Evolutionary conservation across 371 early-diverging fungal genomes (phyloP).

Genomic region (Lichtheimia ornata): DNA sequence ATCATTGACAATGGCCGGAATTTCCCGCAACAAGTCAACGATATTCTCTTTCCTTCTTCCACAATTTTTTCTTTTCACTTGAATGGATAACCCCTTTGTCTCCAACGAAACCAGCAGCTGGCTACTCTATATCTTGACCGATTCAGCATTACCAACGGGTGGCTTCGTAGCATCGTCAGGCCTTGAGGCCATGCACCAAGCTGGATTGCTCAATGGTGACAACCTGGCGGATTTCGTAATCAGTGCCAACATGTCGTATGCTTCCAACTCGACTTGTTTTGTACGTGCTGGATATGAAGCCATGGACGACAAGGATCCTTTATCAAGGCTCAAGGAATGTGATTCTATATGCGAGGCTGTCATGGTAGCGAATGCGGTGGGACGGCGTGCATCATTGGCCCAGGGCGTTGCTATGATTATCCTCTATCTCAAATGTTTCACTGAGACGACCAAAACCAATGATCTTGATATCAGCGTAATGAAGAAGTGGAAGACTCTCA

Average conservation of each 20-base stretch:
- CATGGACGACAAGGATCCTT: slow-evolving; percentile 30
- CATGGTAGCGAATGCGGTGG: slow-evolving; percentile 64
- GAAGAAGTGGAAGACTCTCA: slow-evolving; percentile 53
- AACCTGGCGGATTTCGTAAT: slow-evolving; percentile 49
- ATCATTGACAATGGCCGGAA: too few species aligned
- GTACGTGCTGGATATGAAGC: slow-evolving; percentile 63
- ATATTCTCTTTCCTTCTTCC: too few species aligned
- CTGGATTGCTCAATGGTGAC: slow-evolving; percentile 49
- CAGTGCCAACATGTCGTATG: slow-evolving; percentile 64
- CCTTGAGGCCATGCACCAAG: slow-evolving; percentile 71
- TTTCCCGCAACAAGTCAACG: too few species aligned
- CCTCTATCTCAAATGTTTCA: slow-evolving; percentile 61
- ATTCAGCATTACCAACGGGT: slow-evolving; percentile 91
- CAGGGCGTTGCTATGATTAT: slow-evolving; percentile 73
- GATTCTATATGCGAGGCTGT: slow-evolving; percentile 63
- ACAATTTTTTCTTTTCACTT: too few species aligned
- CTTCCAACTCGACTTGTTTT: slow-evolving; percentile 69
- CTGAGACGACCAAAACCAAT: slow-evolving; percentile 14
- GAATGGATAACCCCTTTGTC: slow-evolving; percentile 30
- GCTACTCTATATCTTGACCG: slow-evolving; percentile 83
- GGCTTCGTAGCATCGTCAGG: slow-evolving; percentile 86
- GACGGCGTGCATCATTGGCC: slow-evolving; percentile 71
- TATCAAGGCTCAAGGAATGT: slow-evolving; percentile 39
- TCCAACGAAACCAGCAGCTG: slow-evolving; percentile 59
- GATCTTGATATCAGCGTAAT: slow-evolving; percentile 35